Percentiles rank a stretch among this genome's conserved stretches.
These are phyloP conservation scores for Chalaropsis thielavioides DNA, from an alignment of 2,329 filamentous ascomycete genomes.

Conservation along the genomic window DNA sequence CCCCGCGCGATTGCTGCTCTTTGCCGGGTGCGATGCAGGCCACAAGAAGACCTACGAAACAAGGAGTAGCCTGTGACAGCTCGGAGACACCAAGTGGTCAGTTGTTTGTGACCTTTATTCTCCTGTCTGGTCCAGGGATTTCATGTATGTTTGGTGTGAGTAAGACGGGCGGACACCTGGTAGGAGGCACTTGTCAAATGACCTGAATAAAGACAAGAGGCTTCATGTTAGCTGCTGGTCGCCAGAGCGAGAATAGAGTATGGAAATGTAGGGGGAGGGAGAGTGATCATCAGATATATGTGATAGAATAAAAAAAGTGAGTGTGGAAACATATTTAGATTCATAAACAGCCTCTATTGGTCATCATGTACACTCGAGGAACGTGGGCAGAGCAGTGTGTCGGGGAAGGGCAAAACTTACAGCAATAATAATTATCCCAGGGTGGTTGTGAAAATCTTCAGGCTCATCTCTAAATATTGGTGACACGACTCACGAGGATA, in stretches of 20 bases:
- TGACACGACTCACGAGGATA: neutral
- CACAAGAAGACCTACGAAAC: neutral
- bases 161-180: neutral
- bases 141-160: neutral
- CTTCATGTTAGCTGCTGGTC: slow-evolving; percentile 13
- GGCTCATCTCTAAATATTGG: neutral
- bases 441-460: neutral
- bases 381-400: neutral
- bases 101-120: neutral
- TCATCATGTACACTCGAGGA: slow-evolving; percentile 27
- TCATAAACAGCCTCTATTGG: slow-evolving; percentile 35
- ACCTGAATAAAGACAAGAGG: neutral
- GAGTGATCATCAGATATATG: slow-evolving; percentile 16
- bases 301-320: slow-evolving; percentile 18
- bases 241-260: slow-evolving; percentile 10
- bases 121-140: slow-evolving; percentile 18
- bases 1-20: neutral
- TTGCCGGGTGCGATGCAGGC: slow-evolving; percentile 1
- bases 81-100: neutral
- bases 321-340: slow-evolving; percentile 19
- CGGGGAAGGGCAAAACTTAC: slow-evolving; percentile 20
- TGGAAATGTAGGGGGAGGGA: neutral
- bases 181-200: neutral
- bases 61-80: slow-evolving; percentile 1
- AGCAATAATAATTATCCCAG: neutral